A percentile compares a stretch with the other conserved stretches of the same genome.
These are phyloP conservation scores for Leishmania lainsoni DNA, from an alignment of 208 protist genomes.

Conservation along the genomic window DNA sequence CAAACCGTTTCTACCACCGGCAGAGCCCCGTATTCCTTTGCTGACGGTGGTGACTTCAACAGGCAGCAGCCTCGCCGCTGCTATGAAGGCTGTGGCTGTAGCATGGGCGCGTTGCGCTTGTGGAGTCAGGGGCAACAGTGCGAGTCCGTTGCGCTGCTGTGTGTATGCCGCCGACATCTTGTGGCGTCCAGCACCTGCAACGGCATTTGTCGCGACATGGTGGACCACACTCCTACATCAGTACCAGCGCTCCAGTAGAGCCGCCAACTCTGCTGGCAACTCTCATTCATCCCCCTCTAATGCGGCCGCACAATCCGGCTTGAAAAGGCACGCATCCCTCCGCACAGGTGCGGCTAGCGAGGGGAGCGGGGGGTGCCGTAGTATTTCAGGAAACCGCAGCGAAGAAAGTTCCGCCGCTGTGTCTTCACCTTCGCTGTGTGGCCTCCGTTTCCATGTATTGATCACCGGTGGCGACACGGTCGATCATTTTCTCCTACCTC, in stretches of 20 bases:
- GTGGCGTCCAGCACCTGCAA: conserved; percentile 20
- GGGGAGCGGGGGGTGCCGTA: background rate
- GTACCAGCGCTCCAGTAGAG: no score
- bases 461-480: conserved; percentile 17
- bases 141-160: background rate
- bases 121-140: background rate
- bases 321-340: background rate
- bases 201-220: conserved; percentile 9
- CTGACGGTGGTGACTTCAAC: conserved; percentile 8
- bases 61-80: conserved; percentile 9
- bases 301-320: background rate
- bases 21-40: conserved; percentile 1
- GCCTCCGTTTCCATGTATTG: background rate
- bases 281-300: background rate
- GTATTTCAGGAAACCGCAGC: background rate
- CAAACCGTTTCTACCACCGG: background rate
- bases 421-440: background rate
- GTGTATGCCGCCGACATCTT: conserved; percentile 2
- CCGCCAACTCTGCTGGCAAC: background rate
- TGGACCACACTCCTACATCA: conserved; percentile 4
- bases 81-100: conserved; percentile 10
- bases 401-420: background rate
- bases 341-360: background rate
- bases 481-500: conserved; percentile 6
- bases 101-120: conserved; percentile 9